phyloP scores from a whole-genome alignment of 2,329 filamentous ascomycete species.

The Aureobasidium vineae region DNA sequence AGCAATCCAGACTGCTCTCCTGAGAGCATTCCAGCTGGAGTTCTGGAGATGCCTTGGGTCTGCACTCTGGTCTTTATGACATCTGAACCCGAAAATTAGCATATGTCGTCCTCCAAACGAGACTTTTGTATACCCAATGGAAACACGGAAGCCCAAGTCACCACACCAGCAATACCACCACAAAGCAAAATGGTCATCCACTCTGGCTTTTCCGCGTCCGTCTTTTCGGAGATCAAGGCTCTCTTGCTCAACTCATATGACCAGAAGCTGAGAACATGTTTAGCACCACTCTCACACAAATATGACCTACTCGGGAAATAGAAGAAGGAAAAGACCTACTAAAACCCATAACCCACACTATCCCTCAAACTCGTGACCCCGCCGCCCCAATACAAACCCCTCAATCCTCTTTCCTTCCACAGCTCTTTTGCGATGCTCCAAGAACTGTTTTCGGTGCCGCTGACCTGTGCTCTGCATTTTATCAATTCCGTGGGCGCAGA shows the following conservation, averaged over 20 bases:
- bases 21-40: constrained; percentile 27
- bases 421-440: constrained; percentile 35
- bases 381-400: constrained; percentile 79
- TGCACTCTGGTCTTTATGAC: constrained; percentile 93
- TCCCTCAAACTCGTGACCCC: constrained; percentile 78
- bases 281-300: background rate
- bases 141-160: constrained; percentile 88
- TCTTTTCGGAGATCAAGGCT: constrained; percentile 44
- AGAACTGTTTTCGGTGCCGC: constrained; percentile 33
- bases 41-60: constrained; percentile 54
- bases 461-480: constrained; percentile 84
- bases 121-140: constrained; percentile 55
- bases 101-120: background rate
- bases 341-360: constrained; percentile 93
- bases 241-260: constrained; percentile 76
- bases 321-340: constrained; percentile 51
- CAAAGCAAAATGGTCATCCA: constrained; percentile 59
- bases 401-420: constrained; percentile 48
- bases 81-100: constrained; percentile 48
- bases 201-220: constrained; percentile 18
- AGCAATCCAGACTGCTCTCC: constrained; percentile 26
- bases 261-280: constrained; percentile 63
- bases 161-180: constrained; percentile 81
- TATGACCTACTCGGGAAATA: background rate
- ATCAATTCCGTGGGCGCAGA: constrained; percentile 87